A percentile compares a stretch with the other conserved stretches of the same genome.
phyloP scores from a whole-genome alignment of 768 basidiomycete species.

The Rhizopogon rudus region DNA sequence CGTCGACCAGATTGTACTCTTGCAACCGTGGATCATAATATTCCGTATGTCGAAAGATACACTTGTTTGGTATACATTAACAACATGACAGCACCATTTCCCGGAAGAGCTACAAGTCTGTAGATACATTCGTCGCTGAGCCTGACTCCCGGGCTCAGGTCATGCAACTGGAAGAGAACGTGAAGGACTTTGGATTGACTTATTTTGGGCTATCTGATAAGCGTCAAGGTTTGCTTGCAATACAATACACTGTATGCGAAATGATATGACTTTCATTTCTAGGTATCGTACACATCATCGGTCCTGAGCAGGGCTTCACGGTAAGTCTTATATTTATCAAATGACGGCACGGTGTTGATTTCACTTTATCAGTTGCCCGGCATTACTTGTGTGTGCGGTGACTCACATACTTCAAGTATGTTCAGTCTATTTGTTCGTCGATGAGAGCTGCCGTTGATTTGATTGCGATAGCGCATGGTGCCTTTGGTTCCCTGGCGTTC shows the following conservation, averaged over 20 bases:
- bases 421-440: slow-evolving; percentile 7
- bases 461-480: slow-evolving; percentile 68
- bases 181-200: slow-evolving; percentile 86
- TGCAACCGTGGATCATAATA: slow-evolving; percentile 85
- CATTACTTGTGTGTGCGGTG: slow-evolving; percentile 85
- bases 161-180: slow-evolving; percentile 80
- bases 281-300: slow-evolving; percentile 88
- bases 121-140: slow-evolving; percentile 73
- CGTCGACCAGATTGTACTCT: slow-evolving; percentile 86
- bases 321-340: slow-evolving; percentile 28
- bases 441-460: background rate
- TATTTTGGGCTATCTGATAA: slow-evolving; percentile 91
- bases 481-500: slow-evolving; percentile 89
- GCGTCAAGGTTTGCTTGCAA: slow-evolving; percentile 61
- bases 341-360: background rate
- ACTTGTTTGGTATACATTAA: background rate
- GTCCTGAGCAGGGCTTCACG: slow-evolving; percentile 92
- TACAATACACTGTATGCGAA: background rate
- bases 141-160: slow-evolving; percentile 85
- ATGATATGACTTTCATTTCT: background rate
- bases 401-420: slow-evolving; percentile 90
- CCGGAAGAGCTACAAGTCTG: slow-evolving; percentile 68
- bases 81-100: slow-evolving; percentile 50
- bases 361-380: slow-evolving; percentile 51
- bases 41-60: slow-evolving; percentile 53